phyloP scores from a whole-genome alignment of 352 stramenopile species.

The Pythium coloratum region DNA sequence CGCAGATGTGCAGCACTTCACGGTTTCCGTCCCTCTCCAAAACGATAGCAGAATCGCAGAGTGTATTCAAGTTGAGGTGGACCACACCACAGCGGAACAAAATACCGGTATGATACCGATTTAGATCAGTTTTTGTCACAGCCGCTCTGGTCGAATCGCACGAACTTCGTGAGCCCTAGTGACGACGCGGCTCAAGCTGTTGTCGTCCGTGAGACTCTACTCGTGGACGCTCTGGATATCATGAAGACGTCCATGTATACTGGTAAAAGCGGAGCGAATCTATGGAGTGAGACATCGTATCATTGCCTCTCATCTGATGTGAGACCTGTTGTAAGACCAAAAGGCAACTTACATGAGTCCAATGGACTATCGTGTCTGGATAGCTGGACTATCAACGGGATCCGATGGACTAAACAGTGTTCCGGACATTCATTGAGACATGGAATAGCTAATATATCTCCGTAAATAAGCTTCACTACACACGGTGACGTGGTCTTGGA shows the following conservation, averaged over 20 bases:
- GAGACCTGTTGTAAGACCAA: too few relatives aligned
- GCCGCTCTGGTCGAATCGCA: too few relatives aligned
- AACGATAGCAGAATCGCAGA: constrained; percentile 5
- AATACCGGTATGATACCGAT: background rate
- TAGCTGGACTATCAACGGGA: background rate
- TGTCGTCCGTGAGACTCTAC: too few relatives aligned
- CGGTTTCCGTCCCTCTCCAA: constrained; percentile 18
- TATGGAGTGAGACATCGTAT: too few relatives aligned
- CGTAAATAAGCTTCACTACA: constrained; percentile 6
- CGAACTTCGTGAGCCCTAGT: too few relatives aligned
- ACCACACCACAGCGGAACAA: constrained; percentile 7
- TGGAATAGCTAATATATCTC: background rate
- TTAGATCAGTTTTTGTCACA: background rate
- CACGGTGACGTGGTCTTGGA: background rate
- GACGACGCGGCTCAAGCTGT: too few relatives aligned
- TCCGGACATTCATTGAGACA: background rate
- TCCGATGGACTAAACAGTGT: background rate
- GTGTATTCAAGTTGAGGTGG: constrained; percentile 25
- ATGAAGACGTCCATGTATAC: background rate
- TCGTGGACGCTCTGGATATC: background rate
- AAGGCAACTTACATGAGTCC: too few relatives aligned
- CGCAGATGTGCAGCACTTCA: background rate
- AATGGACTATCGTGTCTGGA: too few relatives aligned
- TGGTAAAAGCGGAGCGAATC: background rate
- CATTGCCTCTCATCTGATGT: too few relatives aligned